Base-by-base conservation (phyloP, 2,329 filamentous ascomycete species). In the Diaporthe australafricana region DNA sequence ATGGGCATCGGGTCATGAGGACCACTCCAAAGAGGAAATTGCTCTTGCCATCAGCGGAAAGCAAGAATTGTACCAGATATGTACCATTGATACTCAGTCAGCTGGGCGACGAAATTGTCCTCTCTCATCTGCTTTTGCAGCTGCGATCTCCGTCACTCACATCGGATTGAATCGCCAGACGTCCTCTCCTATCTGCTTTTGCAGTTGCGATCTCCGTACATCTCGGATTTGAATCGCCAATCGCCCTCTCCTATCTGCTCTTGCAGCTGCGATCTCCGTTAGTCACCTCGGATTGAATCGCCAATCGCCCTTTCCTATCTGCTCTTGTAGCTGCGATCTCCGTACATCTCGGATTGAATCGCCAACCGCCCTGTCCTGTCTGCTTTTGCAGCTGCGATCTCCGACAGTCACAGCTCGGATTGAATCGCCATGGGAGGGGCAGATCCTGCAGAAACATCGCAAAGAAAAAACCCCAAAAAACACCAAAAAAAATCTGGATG, bases 41-140 rank as follows among this genome's bases (percentile, higher is more conserved):
- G 5, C 14, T 38, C 35, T 17, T 8, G 47, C 30, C 17, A 65
- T 20, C 60, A 50, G 27, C 32, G 20, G 30, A 50, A 48, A 7
- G 38, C 38, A 40, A 63, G 38, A 65, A 50, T 38, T 38, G 60
- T 65, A 38, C 35, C 60, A 65, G 2, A 50, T 35, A 65, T 65
- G 45, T 65, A 38, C 42, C 17, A 30, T 50, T 65, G n/a, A 50
- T 38, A 42, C 45, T 50, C 60, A 50, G 1, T 38, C 42, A 38
- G 60, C 60, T 50, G 60, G 20, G 45, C 42, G 22, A 65, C 30
- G n/a, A 65, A 38, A 38, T 65, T 45, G 45, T 48, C n/a, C 38
- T 30, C 30, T 50, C 42, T 38, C 50, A 50, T 12, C 30, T 27
- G 48, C 38, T 50, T 42, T 27, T 38, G 32, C 16, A 7, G 20